These are phyloP conservation scores for Fusarium brevicatenulatum DNA, from an alignment of 2,329 filamentous ascomycete species.

Conservation along the genomic window DNA sequence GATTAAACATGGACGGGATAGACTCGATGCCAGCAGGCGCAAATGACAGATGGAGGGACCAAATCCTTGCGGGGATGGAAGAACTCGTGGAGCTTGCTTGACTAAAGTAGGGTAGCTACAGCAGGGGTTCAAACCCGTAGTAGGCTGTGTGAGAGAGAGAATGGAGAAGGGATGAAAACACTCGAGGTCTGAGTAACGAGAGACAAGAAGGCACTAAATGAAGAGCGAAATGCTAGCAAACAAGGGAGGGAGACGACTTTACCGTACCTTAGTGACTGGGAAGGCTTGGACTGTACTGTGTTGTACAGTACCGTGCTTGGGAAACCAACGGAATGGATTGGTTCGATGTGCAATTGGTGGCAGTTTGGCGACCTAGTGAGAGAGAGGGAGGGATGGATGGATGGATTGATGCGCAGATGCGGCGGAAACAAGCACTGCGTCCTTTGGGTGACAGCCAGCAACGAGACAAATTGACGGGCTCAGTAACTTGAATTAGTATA, in stretches of 20 bases:
- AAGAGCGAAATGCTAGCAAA: constrained; percentile 20
- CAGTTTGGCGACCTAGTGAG: constrained; percentile 17
- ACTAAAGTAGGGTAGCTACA: constrained; percentile 6
- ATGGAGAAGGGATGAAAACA: constrained; percentile 13
- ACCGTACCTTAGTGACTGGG: constrained; percentile 19
- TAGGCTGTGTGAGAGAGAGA: neutral
- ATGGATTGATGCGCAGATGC: constrained; percentile 23
- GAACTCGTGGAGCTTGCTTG: constrained; percentile 35
- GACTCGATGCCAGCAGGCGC: constrained; percentile 20
- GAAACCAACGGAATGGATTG: constrained; percentile 26
- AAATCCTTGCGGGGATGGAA: constrained; percentile 35
- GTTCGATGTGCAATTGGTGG: constrained; percentile 30
- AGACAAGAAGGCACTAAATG: constrained; percentile 17
- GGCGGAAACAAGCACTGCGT: constrained; percentile 20
- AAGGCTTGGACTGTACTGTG: constrained; percentile 33
- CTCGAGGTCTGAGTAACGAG: constrained; percentile 21
- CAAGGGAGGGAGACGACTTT: constrained; percentile 33
- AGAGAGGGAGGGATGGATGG: neutral
- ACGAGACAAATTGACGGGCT: neutral
- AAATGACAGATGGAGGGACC: constrained; percentile 30
- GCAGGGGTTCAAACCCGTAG: constrained; percentile 14
- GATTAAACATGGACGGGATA: constrained; percentile 41
- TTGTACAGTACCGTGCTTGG: constrained; percentile 8
- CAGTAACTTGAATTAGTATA: constrained; percentile 11
- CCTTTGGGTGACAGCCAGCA: constrained; percentile 3